Percentiles rank a stretch among this genome's conserved stretches.
Conservation (phyloP, 108 stramenopile species). For the Conticribra guillardii region DNA sequence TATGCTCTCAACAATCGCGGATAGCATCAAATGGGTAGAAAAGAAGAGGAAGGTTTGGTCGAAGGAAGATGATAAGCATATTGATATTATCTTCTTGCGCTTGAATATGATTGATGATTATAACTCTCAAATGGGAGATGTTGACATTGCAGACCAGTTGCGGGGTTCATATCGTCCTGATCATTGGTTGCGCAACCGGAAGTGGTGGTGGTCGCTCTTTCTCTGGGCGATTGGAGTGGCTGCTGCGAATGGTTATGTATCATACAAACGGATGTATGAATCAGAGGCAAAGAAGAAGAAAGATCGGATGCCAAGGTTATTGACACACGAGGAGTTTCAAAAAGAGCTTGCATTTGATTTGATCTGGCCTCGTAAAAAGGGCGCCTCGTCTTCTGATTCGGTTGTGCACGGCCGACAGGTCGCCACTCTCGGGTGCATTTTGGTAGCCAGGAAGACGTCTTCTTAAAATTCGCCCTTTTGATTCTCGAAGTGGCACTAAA, state of each 20-base stretch:
- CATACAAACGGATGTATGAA: slow-evolving; percentile 16
- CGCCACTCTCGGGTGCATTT: too few species aligned
- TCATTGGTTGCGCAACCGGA: slow-evolving; percentile 31
- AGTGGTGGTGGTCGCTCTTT: slow-evolving; percentile 55
- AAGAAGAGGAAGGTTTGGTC: slow-evolving; percentile 41
- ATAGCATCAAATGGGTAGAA: slow-evolving; percentile 28
- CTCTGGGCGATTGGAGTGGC: slow-evolving; percentile 37
- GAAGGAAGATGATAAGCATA: neutral
- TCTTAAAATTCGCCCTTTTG: too few species aligned
- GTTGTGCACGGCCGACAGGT: too few species aligned
- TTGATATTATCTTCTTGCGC: slow-evolving; percentile 8
- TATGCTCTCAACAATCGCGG: slow-evolving; percentile 29
- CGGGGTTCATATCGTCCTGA: slow-evolving; percentile 34
- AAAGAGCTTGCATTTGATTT: neutral
- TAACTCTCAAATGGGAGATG: slow-evolving; percentile 44
- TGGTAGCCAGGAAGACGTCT: too few species aligned
- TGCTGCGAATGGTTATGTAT: slow-evolving; percentile 11
- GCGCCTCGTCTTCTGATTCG: too few species aligned
- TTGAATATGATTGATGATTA: slow-evolving; percentile 32
- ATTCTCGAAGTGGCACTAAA: too few species aligned
- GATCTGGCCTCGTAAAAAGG: too few species aligned
- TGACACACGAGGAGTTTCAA: neutral
- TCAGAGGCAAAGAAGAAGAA: slow-evolving; percentile 7
- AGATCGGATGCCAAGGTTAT: neutral
- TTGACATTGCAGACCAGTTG: slow-evolving; percentile 48